These are phyloP conservation scores for Leishmania tarentolae DNA, from an alignment of 208 protist genomes.

Conservation along the genomic window DNA sequence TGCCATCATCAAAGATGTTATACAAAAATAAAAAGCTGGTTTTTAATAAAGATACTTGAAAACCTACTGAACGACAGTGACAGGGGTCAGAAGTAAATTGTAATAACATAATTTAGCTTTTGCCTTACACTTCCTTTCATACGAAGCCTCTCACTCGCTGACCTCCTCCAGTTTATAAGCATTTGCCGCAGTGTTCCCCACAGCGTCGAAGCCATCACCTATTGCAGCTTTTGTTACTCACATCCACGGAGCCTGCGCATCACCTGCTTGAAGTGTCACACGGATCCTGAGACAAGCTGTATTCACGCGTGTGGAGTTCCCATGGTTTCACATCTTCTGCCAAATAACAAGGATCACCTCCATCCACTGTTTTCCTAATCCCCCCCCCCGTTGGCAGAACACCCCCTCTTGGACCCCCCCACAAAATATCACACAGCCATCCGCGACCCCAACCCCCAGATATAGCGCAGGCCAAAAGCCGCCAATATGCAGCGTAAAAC, in stretches of 20 bases:
- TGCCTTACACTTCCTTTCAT: not conserved
- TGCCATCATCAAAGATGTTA: no score
- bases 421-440: not conserved
- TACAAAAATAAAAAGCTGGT: not conserved
- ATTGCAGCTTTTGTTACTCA: not conserved
- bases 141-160: not conserved
- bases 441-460: not conserved
- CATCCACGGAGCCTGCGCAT: not conserved
- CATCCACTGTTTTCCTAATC: not conserved
- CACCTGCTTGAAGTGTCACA: not conserved
- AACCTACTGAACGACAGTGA: not conserved
- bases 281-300: not conserved
- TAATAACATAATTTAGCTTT: not conserved
- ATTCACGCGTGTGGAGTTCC: not conserved
- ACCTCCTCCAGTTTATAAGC: not conserved
- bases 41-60: not conserved
- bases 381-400: not conserved
- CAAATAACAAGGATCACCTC: not conserved
- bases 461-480: not conserved
- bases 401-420: not conserved
- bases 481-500: not conserved
- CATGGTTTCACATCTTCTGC: not conserved
- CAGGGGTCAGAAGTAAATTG: not conserved
- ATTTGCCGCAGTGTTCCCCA: not conserved
- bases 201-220: not conserved